A percentile compares a stretch with the other conserved stretches of the same genome.
These are phyloP conservation scores for Linnemannia zychae DNA, from an alignment of 192 early-diverging fungal species.

Conservation along the genomic window DNA sequence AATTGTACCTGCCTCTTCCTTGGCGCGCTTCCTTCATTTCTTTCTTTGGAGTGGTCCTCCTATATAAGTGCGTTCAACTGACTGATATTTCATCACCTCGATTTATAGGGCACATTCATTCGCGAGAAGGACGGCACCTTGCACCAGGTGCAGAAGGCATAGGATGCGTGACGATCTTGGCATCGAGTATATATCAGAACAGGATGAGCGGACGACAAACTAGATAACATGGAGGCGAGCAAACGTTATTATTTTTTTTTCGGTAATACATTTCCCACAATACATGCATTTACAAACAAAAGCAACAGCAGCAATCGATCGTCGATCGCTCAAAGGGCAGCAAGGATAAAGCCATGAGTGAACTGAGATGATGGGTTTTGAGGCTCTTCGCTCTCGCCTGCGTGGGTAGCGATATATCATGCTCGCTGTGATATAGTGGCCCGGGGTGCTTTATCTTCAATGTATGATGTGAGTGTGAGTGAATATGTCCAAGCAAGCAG, in stretches of 20 bases:
- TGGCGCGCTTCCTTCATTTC: neutral
- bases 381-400: no score
- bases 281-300: neutral
- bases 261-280: constrained; percentile 3
- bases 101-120: constrained; percentile 32
- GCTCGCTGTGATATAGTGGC: no score
- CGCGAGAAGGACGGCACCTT: constrained; percentile 46
- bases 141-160: constrained; percentile 30
- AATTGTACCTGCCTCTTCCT: no score
- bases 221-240: no score
- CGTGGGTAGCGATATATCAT: no score
- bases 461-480: no score
- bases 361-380: no score
- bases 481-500: no score
- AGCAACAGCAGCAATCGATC: neutral
- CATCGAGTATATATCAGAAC: constrained; percentile 8
- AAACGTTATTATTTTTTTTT: constrained; percentile 1
- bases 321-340: neutral
- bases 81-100: neutral
- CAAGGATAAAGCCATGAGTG: no score
- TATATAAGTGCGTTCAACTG: neutral
- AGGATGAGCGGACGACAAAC: neutral
- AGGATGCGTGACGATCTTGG: neutral
- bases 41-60: no score
- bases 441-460: no score